phyloP scores from a whole-genome alignment of 768 basidiomycete species.

The Xanthoconium purpureum region DNA sequence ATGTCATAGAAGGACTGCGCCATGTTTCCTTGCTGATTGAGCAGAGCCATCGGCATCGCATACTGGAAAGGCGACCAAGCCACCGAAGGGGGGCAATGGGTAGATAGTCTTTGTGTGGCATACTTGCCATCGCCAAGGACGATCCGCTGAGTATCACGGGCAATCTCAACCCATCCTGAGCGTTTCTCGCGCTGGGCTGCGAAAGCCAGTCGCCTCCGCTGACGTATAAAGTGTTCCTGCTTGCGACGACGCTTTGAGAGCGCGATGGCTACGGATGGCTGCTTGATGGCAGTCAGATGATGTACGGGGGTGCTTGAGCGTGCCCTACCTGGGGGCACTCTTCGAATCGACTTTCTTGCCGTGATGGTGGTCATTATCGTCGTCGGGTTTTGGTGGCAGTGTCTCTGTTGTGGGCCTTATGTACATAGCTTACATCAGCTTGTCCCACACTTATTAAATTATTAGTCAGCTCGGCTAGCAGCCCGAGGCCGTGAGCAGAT shows the following conservation, averaged over 20 bases:
- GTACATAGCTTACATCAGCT: no score
- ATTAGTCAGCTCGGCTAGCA: no score
- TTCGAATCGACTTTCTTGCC: constrained; percentile 22
- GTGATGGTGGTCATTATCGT: constrained; percentile 11
- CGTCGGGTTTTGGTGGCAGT: neutral
- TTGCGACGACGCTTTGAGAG: constrained; percentile 21
- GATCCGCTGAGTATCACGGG: constrained; percentile 37
- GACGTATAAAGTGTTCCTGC: constrained; percentile 21
- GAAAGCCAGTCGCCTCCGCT: constrained; percentile 19
- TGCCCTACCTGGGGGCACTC: constrained; percentile 27
- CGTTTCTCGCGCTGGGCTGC: constrained; percentile 25
- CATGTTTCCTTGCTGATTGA: constrained; percentile 3
- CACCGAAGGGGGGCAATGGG: constrained; percentile 1
- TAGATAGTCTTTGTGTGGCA: constrained; percentile 27
- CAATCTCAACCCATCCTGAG: constrained; percentile 32
- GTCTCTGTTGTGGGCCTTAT: neutral
- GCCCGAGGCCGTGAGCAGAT: no score
- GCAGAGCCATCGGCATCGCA: constrained; percentile 5
- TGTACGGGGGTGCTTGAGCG: constrained; percentile 23
- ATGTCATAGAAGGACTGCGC: constrained; percentile 31
- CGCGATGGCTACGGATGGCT: constrained; percentile 14
- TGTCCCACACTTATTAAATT: no score
- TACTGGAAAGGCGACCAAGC: constrained; percentile 18
- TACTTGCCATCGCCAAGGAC: constrained; percentile 42
- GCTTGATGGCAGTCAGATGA: constrained; percentile 25